Evolutionary conservation across 768 basidiomycete species (phyloP).

Genomic region (Lentinula raphanica): DNA sequence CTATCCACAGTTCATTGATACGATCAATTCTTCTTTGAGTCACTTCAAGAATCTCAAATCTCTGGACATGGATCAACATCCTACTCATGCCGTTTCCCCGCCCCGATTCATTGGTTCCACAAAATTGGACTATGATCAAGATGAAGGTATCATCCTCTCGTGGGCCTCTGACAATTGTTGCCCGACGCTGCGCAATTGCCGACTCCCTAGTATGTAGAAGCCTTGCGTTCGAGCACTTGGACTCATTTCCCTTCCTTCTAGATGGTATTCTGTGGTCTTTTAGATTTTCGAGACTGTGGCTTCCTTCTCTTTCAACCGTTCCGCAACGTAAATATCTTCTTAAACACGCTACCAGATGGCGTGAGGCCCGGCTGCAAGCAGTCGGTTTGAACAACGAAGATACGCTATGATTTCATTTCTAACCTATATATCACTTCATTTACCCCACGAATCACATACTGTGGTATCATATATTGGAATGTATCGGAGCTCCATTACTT

Average conservation of each 20-base stretch:
- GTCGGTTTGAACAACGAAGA: not conserved
- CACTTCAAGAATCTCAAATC: not conserved
- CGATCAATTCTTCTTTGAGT: not conserved
- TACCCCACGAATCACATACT: no score
- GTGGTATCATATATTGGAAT: no score
- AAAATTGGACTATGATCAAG: not conserved
- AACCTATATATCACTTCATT: not conserved
- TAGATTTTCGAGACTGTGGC: not conserved
- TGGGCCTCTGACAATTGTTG: not conserved
- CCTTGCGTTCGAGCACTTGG: no score
- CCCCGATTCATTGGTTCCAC: not conserved
- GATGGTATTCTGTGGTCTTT: conserved; percentile 1
- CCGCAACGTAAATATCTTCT: not conserved
- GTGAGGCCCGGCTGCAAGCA: not conserved
- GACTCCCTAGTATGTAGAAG: not conserved
- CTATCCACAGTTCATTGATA: not conserved
- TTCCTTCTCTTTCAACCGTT: not conserved
- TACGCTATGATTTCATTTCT: not conserved
- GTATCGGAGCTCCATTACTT: no score
- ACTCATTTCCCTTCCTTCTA: not conserved
- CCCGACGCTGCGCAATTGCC: not conserved
- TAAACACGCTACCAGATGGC: not conserved
- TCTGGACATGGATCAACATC: conserved; percentile 1
- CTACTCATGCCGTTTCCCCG: not conserved
- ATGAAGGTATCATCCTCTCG: not conserved